A percentile compares a stretch with the other conserved stretches of the same genome.
Evolutionary conservation across 495 filamentous ascomycete genomes (phyloP).

Genomic region (Cercophora samala): DNA sequence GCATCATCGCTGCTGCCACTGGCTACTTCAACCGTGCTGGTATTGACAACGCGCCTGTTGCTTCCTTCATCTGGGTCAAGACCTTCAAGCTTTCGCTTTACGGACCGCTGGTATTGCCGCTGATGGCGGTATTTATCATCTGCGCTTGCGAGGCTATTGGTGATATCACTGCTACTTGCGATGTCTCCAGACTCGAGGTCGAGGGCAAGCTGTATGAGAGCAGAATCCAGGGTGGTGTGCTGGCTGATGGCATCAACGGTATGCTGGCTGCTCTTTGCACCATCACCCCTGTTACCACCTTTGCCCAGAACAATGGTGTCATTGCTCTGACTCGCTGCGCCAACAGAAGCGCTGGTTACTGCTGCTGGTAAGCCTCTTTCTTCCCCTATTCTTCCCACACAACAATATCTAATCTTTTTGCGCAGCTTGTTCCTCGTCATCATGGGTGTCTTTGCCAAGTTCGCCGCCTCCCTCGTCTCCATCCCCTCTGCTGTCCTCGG

Average conservation of each 20-base stretch:
- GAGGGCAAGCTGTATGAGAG: constrained; percentile 79
- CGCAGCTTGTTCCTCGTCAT: constrained; percentile 75
- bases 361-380: constrained; percentile 43
- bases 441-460: constrained; percentile 90
- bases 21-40: constrained; percentile 74
- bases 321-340: constrained; percentile 87
- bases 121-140: constrained; percentile 84
- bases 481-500: constrained; percentile 80
- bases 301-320: constrained; percentile 86
- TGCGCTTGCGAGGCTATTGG: constrained; percentile 89
- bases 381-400: constrained; percentile 1
- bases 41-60: constrained; percentile 69
- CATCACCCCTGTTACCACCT: constrained; percentile 77
- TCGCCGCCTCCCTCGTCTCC: constrained; percentile 80
- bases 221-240: constrained; percentile 83
- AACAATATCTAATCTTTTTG: neutral
- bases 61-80: constrained; percentile 84
- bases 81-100: constrained; percentile 82
- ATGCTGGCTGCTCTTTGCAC: constrained; percentile 78
- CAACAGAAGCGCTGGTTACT: constrained; percentile 81
- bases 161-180: constrained; percentile 69
- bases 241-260: constrained; percentile 82
- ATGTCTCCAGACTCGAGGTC: constrained; percentile 81
- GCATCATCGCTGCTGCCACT: constrained; percentile 79
- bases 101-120: constrained; percentile 75